phyloP scores from a whole-genome alignment of 31 red algal species.

The Porphyra umbilicalis region DNA sequence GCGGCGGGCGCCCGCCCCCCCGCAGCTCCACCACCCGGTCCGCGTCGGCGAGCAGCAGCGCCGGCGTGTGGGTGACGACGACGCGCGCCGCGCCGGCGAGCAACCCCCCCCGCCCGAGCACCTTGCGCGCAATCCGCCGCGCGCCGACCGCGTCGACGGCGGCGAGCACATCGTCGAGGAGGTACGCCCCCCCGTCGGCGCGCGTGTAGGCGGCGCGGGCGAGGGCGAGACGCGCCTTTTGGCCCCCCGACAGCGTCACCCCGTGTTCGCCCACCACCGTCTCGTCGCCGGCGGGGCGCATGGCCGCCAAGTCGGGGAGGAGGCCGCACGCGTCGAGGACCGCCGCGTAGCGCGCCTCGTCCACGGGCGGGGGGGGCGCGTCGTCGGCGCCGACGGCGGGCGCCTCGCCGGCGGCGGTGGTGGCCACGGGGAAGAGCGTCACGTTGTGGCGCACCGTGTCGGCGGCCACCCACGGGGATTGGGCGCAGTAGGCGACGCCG shows the following conservation, averaged over 20 bases:
- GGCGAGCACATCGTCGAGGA: conserved; percentile 89
- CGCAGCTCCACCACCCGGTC: conserved; percentile 3
- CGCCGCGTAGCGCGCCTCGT: conserved; percentile 47
- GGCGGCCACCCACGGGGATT: conserved; percentile 73
- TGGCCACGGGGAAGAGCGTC: conserved; percentile 26
- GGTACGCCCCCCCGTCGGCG: conserved; percentile 61
- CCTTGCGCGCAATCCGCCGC: conserved; percentile 33
- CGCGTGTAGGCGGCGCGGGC: conserved; percentile 77
- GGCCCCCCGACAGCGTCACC: conserved; percentile 88
- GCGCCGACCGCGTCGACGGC: conserved; percentile 84
- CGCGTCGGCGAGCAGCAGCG: conserved; percentile 19
- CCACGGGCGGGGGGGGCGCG: background rate
- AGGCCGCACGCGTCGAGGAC: conserved; percentile 75
- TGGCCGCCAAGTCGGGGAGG: conserved; percentile 45
- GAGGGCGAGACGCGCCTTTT: conserved; percentile 83
- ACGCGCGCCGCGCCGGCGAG: conserved; percentile 36
- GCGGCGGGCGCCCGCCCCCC: background rate
- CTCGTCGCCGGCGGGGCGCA: conserved; percentile 49
- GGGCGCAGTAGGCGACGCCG: conserved; percentile 48
- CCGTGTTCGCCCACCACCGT: conserved; percentile 91
- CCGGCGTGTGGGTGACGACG: conserved; percentile 63
- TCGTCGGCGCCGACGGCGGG: background rate
- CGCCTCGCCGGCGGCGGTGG: background rate
- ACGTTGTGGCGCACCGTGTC: conserved; percentile 80
- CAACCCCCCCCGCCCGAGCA: conserved; percentile 37